Evolutionary conservation across 164 flowering plant species (phyloP), one percentile per base, ranked within the genome.

Genomic region (Vitis rupestris): DNA sequence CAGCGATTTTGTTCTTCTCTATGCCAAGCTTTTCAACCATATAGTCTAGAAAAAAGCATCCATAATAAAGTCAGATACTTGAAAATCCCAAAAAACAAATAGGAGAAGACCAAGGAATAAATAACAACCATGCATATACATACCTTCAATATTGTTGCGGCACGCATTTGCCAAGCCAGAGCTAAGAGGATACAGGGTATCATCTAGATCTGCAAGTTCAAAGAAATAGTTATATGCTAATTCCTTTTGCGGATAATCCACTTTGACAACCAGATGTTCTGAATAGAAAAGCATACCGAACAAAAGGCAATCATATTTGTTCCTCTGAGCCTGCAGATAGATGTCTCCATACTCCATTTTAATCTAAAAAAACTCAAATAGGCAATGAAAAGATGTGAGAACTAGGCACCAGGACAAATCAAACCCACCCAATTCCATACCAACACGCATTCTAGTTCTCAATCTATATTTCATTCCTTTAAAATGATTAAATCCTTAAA

Each of bases 21-120:
- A 88, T 82, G 8, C 87, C 88, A 68, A 87, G 87, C 58, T 74
- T 78, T 72, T 85, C 85, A 66, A 82, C 75, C 93, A 89, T 85
- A 61, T 81, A 87, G 60, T 83, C 93, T 88, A 66, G 56, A 48
- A 47, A 54, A 56, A 51, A 15, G 51, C 56, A 57, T n/a, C 12
- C 48, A 57, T 51, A 15, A 15, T 64, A 10, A 57, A n/a, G 47
- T 37, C 11, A 50, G 50, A 47, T 14, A 49, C 50, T 50, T 50
- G 58, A 23, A 55, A 52, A 58, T 9, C 17, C 58, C 10, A 56
- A 56, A 27, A 44, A 15, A 55, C 3, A 29, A 48, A 61, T n/a
- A 19, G 17, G 47, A 52, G 10, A 51, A 3, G 2, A 68, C 4
- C 12, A 8, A 27, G 23, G 37, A 15, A 53, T 17, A 1, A 65